phyloP scores from a whole-genome alignment of 805 yeast genomes.

The Metschnikowia cerradonensis region DNA sequence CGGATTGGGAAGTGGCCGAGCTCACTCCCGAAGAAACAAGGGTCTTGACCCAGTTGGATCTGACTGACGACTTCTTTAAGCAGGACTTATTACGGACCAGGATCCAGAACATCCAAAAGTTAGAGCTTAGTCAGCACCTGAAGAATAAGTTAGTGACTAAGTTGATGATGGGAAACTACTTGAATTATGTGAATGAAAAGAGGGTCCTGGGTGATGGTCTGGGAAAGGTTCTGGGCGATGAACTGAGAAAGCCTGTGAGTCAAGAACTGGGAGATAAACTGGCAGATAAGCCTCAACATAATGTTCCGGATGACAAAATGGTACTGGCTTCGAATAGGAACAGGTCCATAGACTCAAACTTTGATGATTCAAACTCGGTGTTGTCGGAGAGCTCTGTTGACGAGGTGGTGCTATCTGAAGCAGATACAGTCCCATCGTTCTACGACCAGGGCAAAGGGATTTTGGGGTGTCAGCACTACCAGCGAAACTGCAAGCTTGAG shows the following conservation, averaged over 20 bases:
- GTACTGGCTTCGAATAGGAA: background rate
- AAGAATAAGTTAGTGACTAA: constrained; percentile 53
- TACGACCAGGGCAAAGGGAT: constrained; percentile 39
- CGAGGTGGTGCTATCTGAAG: constrained; percentile 44
- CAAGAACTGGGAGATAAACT: background rate
- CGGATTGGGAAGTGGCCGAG: constrained; percentile 29
- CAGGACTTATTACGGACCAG: constrained; percentile 42
- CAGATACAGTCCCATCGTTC: constrained; percentile 48
- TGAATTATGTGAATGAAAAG: constrained; percentile 36
- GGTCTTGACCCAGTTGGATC: constrained; percentile 34
- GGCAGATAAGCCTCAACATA: too few species aligned
- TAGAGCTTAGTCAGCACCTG: constrained; percentile 38
- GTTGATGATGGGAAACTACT: constrained; percentile 66
- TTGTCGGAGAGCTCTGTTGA: constrained; percentile 22
- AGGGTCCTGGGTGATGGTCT: background rate
- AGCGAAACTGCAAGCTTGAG: constrained; percentile 76
- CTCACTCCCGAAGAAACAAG: constrained; percentile 31
- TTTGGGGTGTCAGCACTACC: constrained; percentile 81
- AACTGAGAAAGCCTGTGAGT: background rate
- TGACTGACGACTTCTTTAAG: constrained; percentile 35
- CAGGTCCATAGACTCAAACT: too few species aligned
- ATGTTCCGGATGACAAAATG: background rate
- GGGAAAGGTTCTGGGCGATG: background rate
- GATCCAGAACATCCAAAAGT: constrained; percentile 45
- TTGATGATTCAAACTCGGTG: background rate